Base-by-base conservation (phyloP, 2,329 filamentous ascomycete species). In the Sordariomycetes sp. region DNA sequence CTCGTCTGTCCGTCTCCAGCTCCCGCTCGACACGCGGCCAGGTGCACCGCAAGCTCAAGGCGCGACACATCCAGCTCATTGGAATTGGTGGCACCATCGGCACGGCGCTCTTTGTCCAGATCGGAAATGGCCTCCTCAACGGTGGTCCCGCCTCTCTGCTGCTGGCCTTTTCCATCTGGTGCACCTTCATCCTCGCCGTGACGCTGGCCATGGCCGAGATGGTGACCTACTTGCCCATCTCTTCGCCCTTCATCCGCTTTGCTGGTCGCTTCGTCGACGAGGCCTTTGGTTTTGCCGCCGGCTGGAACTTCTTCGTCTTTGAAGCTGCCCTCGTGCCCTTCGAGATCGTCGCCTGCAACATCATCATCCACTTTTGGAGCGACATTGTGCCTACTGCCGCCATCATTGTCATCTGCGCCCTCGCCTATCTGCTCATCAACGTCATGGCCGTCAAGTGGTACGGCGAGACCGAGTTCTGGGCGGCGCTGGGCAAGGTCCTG, bases 221-320 rank as follows among this genome's bases (percentile, higher is more conserved):
- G 80, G 81, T 84, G 7, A 82, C 79, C 0, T 85, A 82, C 42
- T 61, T 85, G 3, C 82, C 83, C 7, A 82, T 87, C 35, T 84
- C 80, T 0, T 85, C 80, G 26, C 81, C 82, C 1, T 87, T 88
- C 53, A 82, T 87, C 49, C 76, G 79, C 18, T 85, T 87, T 46
- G 82, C 82, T 4, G 80, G 81, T 11, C 72, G 79, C 30, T 86
- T 76, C 43, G 80, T 86, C 20, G 82, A 86, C 44, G 79, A 85
- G 42, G 79, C 81, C 3, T 82, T 86, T 39, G 80, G 80, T 1
- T 79, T 84, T 37, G 79, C 79, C 6, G 72, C 77, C 2, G 81
- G 81, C 5, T 85, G 79, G 72, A 84, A 85, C 51, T 84, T 82
- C 45, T 83, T 83, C 59, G 53, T 82, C 28, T 82, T 82, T 41